These are phyloP conservation scores for Starmerella floris DNA, from an alignment of 805 yeast genomes.

Conservation along the genomic window DNA sequence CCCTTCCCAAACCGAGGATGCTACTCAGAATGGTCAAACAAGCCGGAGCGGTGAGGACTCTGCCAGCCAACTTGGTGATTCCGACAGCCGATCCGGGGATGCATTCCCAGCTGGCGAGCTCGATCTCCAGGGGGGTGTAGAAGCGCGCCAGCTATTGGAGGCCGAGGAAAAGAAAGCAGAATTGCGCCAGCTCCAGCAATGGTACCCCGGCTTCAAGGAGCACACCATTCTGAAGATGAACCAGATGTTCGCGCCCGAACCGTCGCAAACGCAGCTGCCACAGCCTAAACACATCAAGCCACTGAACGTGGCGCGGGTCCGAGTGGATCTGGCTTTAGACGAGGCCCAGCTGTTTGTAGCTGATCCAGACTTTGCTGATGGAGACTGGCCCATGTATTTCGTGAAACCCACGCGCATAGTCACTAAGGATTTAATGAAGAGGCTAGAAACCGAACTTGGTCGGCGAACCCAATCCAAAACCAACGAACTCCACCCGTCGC, in stretches of 20 bases:
- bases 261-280: slow-evolving; percentile 41
- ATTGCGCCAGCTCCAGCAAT: slow-evolving; percentile 25
- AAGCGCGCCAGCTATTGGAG: slow-evolving; percentile 10
- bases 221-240: slow-evolving; percentile 51
- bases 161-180: slow-evolving; percentile 16
- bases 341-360: slow-evolving; percentile 37
- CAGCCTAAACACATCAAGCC: slow-evolving; percentile 30
- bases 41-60: background rate
- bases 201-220: slow-evolving; percentile 51
- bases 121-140: background rate
- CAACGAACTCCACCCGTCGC: background rate
- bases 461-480: background rate
- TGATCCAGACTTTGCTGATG: background rate
- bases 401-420: background rate
- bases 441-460: slow-evolving; percentile 8
- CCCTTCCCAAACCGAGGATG: background rate
- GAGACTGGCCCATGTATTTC: background rate
- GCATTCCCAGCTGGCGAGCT: slow-evolving; percentile 3
- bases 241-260: slow-evolving; percentile 49
- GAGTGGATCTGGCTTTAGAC: slow-evolving; percentile 52
- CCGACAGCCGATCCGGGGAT: background rate
- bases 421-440: background rate
- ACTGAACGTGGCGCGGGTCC: slow-evolving; percentile 40
- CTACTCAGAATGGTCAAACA: background rate
- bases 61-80: background rate